phyloP scores from a whole-genome alignment of 2,329 filamentous ascomycete genomes.

The Sclerotiophoma versabilis region DNA sequence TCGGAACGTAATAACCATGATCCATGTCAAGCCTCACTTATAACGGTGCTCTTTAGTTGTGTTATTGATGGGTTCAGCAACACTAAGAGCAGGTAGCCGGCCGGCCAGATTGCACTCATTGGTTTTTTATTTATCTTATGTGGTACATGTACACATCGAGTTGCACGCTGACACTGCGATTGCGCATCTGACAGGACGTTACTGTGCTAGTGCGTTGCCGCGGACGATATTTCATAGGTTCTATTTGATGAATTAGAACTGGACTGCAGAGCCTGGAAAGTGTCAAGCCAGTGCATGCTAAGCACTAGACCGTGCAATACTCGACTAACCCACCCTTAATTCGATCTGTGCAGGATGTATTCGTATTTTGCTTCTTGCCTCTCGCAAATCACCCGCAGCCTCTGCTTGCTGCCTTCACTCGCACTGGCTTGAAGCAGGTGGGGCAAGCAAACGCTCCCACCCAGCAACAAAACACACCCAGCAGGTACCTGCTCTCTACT shows the following conservation, averaged over 20 bases:
- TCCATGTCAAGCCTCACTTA: too few species aligned
- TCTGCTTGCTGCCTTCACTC: constrained; percentile 10
- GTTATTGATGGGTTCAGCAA: too few species aligned
- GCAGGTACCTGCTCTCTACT: neutral
- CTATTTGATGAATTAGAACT: too few species aligned
- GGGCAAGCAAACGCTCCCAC: neutral
- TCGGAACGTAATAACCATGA: too few species aligned
- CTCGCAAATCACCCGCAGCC: neutral
- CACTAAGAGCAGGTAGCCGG: too few species aligned
- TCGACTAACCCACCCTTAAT: too few species aligned
- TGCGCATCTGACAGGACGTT: neutral
- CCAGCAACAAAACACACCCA: neutral
- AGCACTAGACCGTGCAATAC: neutral
- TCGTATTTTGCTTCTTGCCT: neutral
- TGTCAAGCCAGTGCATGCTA: too few species aligned
- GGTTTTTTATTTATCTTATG: neutral
- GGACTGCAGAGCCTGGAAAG: too few species aligned
- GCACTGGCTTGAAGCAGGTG: neutral
- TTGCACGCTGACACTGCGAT: neutral
- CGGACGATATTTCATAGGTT: too few species aligned
- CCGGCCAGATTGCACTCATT: too few species aligned
- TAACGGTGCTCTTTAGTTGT: too few species aligned
- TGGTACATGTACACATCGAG: neutral
- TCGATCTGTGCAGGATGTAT: too few species aligned
- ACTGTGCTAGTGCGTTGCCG: neutral